Percentiles rank a stretch among this genome's conserved stretches.
phyloP scores from a whole-genome alignment of 176 grass and related monocot genomes.

The Dendrocalamus sinicus region DNA sequence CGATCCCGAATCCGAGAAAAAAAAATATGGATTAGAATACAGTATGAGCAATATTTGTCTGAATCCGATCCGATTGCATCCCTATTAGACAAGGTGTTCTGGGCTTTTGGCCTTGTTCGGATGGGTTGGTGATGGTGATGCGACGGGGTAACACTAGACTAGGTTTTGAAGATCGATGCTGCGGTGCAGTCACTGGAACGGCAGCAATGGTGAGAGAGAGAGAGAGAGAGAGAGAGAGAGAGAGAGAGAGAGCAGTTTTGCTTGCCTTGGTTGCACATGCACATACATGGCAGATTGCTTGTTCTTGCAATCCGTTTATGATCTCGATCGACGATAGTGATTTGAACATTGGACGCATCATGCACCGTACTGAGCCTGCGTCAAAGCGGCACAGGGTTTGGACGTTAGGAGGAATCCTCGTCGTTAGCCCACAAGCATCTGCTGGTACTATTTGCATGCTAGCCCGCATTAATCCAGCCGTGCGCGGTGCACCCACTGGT shows the following conservation, averaged over 20 bases:
- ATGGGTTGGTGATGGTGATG: slow-evolving; percentile 1
- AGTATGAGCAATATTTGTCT: too few relatives aligned
- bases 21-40: too few relatives aligned
- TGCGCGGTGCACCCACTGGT: too few relatives aligned
- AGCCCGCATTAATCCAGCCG: too few relatives aligned
- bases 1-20: too few relatives aligned
- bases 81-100: not conserved
- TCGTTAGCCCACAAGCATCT: too few relatives aligned
- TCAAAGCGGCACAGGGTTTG: too few relatives aligned
- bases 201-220: not conserved
- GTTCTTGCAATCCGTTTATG: not conserved
- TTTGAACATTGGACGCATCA: not conserved
- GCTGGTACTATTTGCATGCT: too few relatives aligned
- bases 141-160: not conserved
- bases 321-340: not conserved
- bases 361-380: not conserved
- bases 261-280: not conserved
- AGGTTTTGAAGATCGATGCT: not conserved
- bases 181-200: not conserved
- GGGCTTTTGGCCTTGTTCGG: not conserved
- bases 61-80: too few relatives aligned
- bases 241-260: not conserved
- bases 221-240: not conserved
- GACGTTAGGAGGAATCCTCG: too few relatives aligned
- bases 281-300: not conserved